Base-by-base conservation (phyloP, 1,284 basidiomycete species). In the Melampsora americana region DNA sequence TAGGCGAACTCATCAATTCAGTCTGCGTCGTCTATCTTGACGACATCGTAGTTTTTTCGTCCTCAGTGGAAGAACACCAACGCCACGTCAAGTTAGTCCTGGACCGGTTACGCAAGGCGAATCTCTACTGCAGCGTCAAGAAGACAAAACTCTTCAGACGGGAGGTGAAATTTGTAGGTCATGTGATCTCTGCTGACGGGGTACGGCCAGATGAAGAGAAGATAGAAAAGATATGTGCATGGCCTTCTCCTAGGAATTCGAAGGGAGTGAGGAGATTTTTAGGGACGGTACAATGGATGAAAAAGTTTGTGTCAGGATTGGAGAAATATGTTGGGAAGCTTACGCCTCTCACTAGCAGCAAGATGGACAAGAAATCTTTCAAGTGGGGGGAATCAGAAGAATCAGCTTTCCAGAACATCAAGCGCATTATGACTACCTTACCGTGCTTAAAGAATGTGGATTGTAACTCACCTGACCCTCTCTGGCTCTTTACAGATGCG, bases 281-380 rank as follows among this genome's bases (percentile, higher is more conserved):
- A 0, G 85, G 85, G 0, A 78, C 86, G 0, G 82, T 84, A 0
- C 74, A 82, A 0, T 86, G 84, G 68, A 75, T 86, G 5, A 78
- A 80, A 0, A 64, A 79, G 0, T 85, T 84, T 75, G 80, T 86
- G 0, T 84, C 84, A 0, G 23, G 64, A 0, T 82, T 86, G 0
- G 83, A 83, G 0, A 76, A 82, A n/a, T 79, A 84, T 67, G 84
- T 84, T 0, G 50, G 48, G 0, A 65, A 84, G 0, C 79, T 86
- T 0, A 83, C 78, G 0, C 80, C 81, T 0, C 80, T 86, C 0
- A 86, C 85, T 0, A 80, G 76, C 0, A 83, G 81, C 28, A 80
- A 79, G 2, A 0, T 59, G 46, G 48, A 56, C 48, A 16, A 16
- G n/a, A 69, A 56, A n/a, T 18, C 5, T 9, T 39, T 66, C 42